phyloP scores from a whole-genome alignment of 768 basidiomycete species.

The Melanogaster broomeanus region DNA sequence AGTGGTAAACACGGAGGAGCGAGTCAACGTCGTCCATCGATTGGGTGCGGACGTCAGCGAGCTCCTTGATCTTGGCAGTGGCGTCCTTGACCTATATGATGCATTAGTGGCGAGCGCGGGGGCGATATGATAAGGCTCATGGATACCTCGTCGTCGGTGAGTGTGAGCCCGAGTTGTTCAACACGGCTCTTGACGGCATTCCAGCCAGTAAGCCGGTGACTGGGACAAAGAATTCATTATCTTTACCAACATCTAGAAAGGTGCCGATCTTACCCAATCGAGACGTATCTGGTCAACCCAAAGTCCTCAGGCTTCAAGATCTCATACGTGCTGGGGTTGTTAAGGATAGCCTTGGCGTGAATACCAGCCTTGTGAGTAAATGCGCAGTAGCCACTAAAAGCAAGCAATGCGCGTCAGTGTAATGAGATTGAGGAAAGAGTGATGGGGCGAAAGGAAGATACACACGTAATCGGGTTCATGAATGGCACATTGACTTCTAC shows the following conservation, averaged over 20 bases:
- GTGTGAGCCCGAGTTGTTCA: conserved; percentile 88
- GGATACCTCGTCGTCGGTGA: conserved; percentile 86
- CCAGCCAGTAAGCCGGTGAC: conserved; percentile 97
- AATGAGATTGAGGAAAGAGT: too few species aligned
- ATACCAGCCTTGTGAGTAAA: conserved; percentile 99
- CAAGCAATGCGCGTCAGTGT: conserved; percentile 1
- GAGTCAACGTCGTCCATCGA: conserved; percentile 99
- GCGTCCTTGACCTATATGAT: conserved; percentile 86
- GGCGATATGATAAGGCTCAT: too few species aligned
- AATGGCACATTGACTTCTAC: conserved; percentile 98
- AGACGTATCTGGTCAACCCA: conserved; percentile 95
- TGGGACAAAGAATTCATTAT: conserved; percentile 27
- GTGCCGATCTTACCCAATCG: conserved; percentile 69
- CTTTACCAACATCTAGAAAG: background rate
- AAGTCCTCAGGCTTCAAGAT: conserved; percentile 99
- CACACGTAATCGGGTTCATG: conserved; percentile 91
- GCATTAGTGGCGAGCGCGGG: conserved; percentile 4
- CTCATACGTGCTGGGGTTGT: conserved; percentile 99
- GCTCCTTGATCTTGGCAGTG: conserved; percentile 98
- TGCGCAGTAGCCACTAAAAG: conserved; percentile 91
- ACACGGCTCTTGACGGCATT: conserved; percentile 99
- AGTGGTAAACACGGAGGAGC: conserved; percentile 93
- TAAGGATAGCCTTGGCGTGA: conserved; percentile 99
- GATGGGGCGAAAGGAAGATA: background rate
- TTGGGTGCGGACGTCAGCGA: conserved; percentile 97